Evolutionary conservation across 257 asterid species (phyloP).

Genomic region (Galeopsis tetrahit): DNA sequence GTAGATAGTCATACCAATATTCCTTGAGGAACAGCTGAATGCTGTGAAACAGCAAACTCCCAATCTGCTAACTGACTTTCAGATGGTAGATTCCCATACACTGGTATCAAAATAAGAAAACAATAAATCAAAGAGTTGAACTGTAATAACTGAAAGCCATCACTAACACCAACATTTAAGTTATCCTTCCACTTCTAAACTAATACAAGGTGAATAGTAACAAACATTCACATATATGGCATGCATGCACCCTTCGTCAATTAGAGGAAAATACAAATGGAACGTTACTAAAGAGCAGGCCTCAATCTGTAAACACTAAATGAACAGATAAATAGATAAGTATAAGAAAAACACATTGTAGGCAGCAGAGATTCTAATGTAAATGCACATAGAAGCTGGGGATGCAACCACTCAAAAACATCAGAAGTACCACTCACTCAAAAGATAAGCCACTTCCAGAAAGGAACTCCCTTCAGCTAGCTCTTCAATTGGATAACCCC

Average conservation of each 20-base stretch:
- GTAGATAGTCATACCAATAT: slow-evolving; percentile 42
- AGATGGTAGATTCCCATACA: slow-evolving; percentile 93
- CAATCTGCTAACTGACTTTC: slow-evolving; percentile 86
- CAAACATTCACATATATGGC: not conserved
- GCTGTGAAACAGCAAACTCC: slow-evolving; percentile 95
- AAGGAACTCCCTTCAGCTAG: slow-evolving; percentile 92
- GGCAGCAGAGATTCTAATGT: not conserved
- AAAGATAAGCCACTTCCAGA: slow-evolving; percentile 92
- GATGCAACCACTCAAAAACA: slow-evolving; percentile 22
- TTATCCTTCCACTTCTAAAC: slow-evolving; percentile 6
- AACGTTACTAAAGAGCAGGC: not conserved
- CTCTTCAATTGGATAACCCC: slow-evolving; percentile 97
- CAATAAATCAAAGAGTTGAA: slow-evolving; percentile 5
- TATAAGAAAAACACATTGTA: not conserved
- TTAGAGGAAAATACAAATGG: not conserved
- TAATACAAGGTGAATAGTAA: not conserved
- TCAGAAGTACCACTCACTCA: slow-evolving; percentile 59
- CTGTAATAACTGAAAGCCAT: slow-evolving; percentile 9
- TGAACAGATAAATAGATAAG: not conserved
- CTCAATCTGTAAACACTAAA: slow-evolving; percentile 5
- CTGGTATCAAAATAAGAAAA: slow-evolving; percentile 46
- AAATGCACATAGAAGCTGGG: slow-evolving; percentile 7
- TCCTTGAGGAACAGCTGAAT: slow-evolving; percentile 64
- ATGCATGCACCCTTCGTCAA: slow-evolving; percentile 12
- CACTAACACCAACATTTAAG: slow-evolving; percentile 1